Evolutionary conservation across 768 basidiomycete species (phyloP).

Genomic region (Rhizopogon vesiculosus): DNA sequence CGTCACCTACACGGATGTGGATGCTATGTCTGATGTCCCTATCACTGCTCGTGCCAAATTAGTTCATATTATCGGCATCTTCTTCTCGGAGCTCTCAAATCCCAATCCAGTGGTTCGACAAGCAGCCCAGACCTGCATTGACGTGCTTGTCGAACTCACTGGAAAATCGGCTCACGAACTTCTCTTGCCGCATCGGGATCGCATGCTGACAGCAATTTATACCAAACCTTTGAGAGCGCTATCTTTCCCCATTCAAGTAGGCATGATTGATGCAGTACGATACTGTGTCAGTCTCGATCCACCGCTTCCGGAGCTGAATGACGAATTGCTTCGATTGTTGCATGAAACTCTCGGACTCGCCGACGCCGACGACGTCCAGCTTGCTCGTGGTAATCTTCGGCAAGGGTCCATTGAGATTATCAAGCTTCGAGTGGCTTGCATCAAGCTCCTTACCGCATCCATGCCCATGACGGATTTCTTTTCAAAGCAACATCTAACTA

Average conservation of each 20-base stretch:
- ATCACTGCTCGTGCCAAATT: constrained; percentile 48
- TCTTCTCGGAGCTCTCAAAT: constrained; percentile 86
- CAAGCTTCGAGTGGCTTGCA: constrained; percentile 90
- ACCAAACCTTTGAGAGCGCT: constrained; percentile 95
- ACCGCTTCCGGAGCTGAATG: constrained; percentile 86
- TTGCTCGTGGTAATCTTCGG: constrained; percentile 70
- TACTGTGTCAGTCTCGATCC: constrained; percentile 90
- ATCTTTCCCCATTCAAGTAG: constrained; percentile 93
- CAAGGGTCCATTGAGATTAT: constrained; percentile 79
- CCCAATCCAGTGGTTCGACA: constrained; percentile 82
- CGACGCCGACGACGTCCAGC: constrained; percentile 88
- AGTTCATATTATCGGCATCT: constrained; percentile 70
- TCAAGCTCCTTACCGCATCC: constrained; percentile 88
- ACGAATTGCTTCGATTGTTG: constrained; percentile 85
- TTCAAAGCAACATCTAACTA: constrained; percentile 73
- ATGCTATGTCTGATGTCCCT: constrained; percentile 40
- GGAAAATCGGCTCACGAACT: constrained; percentile 71
- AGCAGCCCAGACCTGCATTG: constrained; percentile 78
- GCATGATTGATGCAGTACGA: constrained; percentile 95
- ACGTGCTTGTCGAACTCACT: constrained; percentile 69
- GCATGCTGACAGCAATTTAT: constrained; percentile 85
- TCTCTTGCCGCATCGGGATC: constrained; percentile 80
- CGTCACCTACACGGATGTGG: constrained; percentile 50
- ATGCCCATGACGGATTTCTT: constrained; percentile 96
- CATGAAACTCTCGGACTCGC: constrained; percentile 94